Conservation (phyloP, 1,284 basidiomycete species). For the Leccinum subspadiceum region DNA sequence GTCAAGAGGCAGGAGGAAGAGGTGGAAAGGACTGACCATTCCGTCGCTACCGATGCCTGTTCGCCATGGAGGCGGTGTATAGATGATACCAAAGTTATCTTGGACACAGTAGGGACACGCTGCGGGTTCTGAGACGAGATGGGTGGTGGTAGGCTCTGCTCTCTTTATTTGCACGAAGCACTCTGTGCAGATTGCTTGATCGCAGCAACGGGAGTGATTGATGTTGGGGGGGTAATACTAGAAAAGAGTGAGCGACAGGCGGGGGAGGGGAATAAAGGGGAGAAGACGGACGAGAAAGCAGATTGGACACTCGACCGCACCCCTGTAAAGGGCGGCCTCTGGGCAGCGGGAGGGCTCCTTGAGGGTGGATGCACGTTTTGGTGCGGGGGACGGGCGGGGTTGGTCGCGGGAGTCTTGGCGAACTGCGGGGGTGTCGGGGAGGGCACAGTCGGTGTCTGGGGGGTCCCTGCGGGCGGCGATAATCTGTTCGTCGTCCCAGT, state of each 20-base stretch:
- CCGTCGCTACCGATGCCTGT: slow-evolving; percentile 71
- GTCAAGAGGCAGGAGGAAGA: slow-evolving; percentile 8
- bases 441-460: slow-evolving; percentile 44
- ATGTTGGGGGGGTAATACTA: slow-evolving; percentile 95
- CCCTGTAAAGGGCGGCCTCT: slow-evolving; percentile 79
- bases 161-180: slow-evolving; percentile 99
- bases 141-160: slow-evolving; percentile 88
- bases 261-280: slow-evolving; percentile 15
- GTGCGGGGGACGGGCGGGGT: slow-evolving; percentile 43
- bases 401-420: slow-evolving; percentile 39
- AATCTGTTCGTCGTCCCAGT: slow-evolving; percentile 84
- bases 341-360: slow-evolving; percentile 60
- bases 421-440: slow-evolving; percentile 34
- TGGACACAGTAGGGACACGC: slow-evolving; percentile 97
- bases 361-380: slow-evolving; percentile 35
- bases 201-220: slow-evolving; percentile 95
- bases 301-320: slow-evolving; percentile 97
- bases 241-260: slow-evolving; percentile 26
- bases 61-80: slow-evolving; percentile 80
- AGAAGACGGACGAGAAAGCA: slow-evolving; percentile 86
- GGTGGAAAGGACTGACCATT: slow-evolving; percentile 43
- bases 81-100: slow-evolving; percentile 93
- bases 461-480: slow-evolving; percentile 70
- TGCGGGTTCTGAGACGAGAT: slow-evolving; percentile 90
- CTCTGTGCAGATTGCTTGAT: slow-evolving; percentile 98